These are phyloP conservation scores for Globisporangium parvum DNA, from an alignment of 352 stramenopile genomes.

Conservation along the genomic window DNA sequence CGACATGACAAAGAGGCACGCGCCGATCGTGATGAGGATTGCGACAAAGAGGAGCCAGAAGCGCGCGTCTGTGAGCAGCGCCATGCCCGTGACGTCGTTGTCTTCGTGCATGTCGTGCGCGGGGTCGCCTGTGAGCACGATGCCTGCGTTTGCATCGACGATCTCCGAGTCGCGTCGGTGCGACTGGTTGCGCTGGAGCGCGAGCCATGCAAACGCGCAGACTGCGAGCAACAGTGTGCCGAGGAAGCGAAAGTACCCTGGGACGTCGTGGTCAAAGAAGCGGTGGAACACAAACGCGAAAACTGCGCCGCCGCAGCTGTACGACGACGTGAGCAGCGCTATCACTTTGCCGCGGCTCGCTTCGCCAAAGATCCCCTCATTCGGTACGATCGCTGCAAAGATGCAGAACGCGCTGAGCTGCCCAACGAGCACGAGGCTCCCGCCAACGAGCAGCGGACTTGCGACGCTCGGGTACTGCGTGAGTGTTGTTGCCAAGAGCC, in stretches of 20 bases:
- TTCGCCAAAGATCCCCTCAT: constrained; percentile 73
- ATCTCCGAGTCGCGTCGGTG: constrained; percentile 39
- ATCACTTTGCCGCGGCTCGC: constrained; percentile 73
- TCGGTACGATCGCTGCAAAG: constrained; percentile 70
- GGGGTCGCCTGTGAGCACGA: constrained; percentile 16
- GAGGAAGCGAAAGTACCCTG: constrained; percentile 69
- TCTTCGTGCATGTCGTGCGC: constrained; percentile 17
- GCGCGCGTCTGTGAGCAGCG: constrained; percentile 41
- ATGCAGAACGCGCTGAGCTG: constrained; percentile 68
- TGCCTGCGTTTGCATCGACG: constrained; percentile 24
- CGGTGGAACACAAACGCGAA: constrained; percentile 70
- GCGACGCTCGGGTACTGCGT: constrained; percentile 30
- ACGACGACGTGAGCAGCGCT: constrained; percentile 56
- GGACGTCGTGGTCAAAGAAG: constrained; percentile 54
- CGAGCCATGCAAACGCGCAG: constrained; percentile 43
- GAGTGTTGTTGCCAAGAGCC: constrained; percentile 38
- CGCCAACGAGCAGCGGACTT: constrained; percentile 43
- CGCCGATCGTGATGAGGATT: constrained; percentile 72
- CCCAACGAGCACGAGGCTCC: constrained; percentile 52
- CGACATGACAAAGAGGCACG: constrained; percentile 72
- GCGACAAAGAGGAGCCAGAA: constrained; percentile 79
- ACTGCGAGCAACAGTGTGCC: constrained; percentile 42
- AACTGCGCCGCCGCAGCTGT: constrained; percentile 71
- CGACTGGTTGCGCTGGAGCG: constrained; percentile 31
- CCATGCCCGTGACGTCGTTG: constrained; percentile 53